Evolutionary conservation across 129 eudicot species (phyloP).

Genomic region (Mikania micrantha): DNA sequence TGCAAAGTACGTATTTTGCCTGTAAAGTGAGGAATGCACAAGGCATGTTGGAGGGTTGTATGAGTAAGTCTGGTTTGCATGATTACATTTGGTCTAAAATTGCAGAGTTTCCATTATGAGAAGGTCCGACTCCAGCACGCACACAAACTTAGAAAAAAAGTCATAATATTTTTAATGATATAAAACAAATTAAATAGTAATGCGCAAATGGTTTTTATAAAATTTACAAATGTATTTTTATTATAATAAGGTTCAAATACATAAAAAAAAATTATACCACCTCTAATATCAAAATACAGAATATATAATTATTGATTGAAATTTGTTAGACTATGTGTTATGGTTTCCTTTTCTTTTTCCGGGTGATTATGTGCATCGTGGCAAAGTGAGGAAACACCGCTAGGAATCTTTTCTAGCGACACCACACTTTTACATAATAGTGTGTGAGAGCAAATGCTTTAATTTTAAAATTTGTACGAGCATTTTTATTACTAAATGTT

Average conservation of each 20-base stretch:
- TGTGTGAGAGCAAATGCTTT: no score
- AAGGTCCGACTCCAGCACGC: neutral
- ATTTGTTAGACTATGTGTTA: no score
- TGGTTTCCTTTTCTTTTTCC: no score
- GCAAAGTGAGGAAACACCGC: no score
- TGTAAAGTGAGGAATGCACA: conserved; percentile 19
- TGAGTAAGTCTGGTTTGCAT: conserved; percentile 12
- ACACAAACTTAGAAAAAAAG: conserved; percentile 19
- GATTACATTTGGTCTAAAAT: neutral
- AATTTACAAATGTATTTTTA: neutral
- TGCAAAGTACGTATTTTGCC: no score
- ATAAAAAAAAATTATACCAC: no score
- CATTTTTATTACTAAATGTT: no score
- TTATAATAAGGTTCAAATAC: neutral
- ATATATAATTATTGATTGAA: neutral
- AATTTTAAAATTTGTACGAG: no score
- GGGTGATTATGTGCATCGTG: no score
- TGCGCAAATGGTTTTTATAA: neutral
- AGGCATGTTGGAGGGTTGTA: conserved; percentile 17
- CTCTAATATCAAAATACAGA: no score
- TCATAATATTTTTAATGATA: neutral
- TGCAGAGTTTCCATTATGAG: conserved; percentile 10
- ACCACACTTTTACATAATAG: no score
- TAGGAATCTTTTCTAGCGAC: no score
- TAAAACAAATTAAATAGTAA: neutral